Base-by-base conservation (phyloP, 1,284 basidiomycete genomes). In the Phellinidium pouzarii region DNA sequence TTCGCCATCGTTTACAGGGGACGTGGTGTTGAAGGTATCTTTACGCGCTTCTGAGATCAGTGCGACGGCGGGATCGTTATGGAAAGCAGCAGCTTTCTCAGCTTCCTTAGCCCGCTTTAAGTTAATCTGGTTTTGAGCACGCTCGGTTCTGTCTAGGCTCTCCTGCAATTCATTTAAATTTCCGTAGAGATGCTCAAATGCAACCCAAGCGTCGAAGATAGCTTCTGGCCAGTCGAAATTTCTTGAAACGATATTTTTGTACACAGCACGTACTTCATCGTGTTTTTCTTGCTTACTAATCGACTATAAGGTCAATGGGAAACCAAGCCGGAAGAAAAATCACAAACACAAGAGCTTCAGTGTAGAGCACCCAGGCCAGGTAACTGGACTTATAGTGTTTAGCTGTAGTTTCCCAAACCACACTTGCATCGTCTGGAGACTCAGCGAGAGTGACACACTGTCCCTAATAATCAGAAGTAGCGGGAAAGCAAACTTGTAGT, bases 211-310 rank as follows among this genome's bases (percentile, higher is more conserved):
- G 54, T 94, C 88, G 80, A 91, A 91, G 4, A 98, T 72, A 2
- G 84, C 86, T 66, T 96, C 93, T 0, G 94, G 91, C 87, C 93
- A 96, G 67, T 97, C 94, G 38, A 95, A 62, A 42, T 83, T 77
- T 64, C 85, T 86, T 42, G 73, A 71, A 49, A 81, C 78, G 11
- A 84, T 72, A 52, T 82, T 77, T 19, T 71, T 69, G 68, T 88
- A 93, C 3, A 80, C 70, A 22, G 76, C 71, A 31, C 91, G 80
- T 1, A 84, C 87, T 47, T 77, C 70, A 9, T 78, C 74, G 54
- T 81, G 70, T 56, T 78, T 71, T 43, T 77, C 72, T 22, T 79
- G 72, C 58, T 80, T 80, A 51, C 83, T 87, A 52, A 38, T 57
- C 17, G 17, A 50, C 34, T 49, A 45, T 22, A 11, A 22, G 42